phyloP scores from a whole-genome alignment of 2,329 filamentous ascomycete genomes.

The Cordyceps cateniannulata region DNA sequence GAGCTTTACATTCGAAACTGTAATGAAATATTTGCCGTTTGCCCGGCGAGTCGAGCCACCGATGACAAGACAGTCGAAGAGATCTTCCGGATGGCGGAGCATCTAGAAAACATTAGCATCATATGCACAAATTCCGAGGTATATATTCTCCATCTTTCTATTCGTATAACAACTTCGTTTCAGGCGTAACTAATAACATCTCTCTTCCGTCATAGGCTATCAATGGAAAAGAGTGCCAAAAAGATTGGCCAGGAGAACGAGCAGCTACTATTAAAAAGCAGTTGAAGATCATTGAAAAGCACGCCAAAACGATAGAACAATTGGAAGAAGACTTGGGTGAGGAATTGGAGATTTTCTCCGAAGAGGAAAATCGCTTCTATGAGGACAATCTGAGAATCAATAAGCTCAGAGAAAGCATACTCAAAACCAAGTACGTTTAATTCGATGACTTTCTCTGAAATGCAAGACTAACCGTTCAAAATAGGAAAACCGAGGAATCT shows the following conservation, averaged over 20 bases:
- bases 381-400: not conserved
- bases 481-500: not conserved
- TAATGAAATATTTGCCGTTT: conserved; percentile 41
- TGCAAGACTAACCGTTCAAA: not conserved
- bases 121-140: conserved; percentile 38
- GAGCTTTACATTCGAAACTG: conserved; percentile 39
- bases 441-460: too few species aligned
- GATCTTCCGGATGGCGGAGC: conserved; percentile 33
- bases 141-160: not conserved
- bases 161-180: not conserved
- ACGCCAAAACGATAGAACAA: conserved; percentile 1
- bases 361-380: not conserved
- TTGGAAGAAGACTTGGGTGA: not conserved
- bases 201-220: conserved; percentile 23
- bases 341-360: not conserved
- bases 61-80: conserved; percentile 34
- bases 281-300: not conserved
- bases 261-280: conserved; percentile 14
- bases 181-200: not conserved
- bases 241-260: conserved; percentile 24
- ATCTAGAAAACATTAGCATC: conserved; percentile 35
- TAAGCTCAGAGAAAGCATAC: not conserved
- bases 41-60: conserved; percentile 33
- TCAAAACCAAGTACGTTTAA: not conserved
- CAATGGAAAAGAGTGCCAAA: conserved; percentile 24